Evolutionary conservation across 2,329 filamentous ascomycete genomes (phyloP), one percentile per base, ranked within the genome.

Genomic region (Calonectria crousiana): DNA sequence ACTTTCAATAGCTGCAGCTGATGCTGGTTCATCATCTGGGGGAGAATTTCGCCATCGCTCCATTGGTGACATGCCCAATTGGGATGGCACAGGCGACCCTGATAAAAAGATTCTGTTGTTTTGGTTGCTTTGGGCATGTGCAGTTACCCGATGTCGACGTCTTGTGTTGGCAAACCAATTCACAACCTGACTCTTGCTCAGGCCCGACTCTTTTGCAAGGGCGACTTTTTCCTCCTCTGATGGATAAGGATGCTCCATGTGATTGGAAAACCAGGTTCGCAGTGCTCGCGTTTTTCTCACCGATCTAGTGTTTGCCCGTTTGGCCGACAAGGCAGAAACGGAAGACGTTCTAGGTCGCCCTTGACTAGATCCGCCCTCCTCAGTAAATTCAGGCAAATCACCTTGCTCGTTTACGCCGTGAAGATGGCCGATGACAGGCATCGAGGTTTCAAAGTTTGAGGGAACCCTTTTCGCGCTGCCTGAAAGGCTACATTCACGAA

Each of bases 121-220:
- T n/a, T 75, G 75, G n/a, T 78, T 81, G 26, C 76, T 58, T 26
- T 81, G 81, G 5, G 80, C 79, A 26, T 81, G 81, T 47, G 79
- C 47, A 47, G 82, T 78, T 47, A 87, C 79, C 10, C 87, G 85
- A 52, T 89, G 86, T 1, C 88, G 87, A 10, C 88, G 85, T 26
- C 88, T 83, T 0, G 87, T 87, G 75, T 90, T 90, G 28, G 87
- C 85, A 75, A 90, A 89, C 88, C 88, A 90, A 67, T 88, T 88
- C 28, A 85, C 81, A 3, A 89, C 84, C 41, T 88, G 86, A 2
- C 83, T 86, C 65, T 82, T 82, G 26, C 84, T 88, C 20, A 89
- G 83, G 0, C 87, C 88, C 0, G 88, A 88, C 73, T 88, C 82
- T 5, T 79, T 76, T 14, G 84, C 81, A 0, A 90, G 82, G 4